Conservation (phyloP, 768 basidiomycete genomes). For the Rhizopogon sp. region DNA sequence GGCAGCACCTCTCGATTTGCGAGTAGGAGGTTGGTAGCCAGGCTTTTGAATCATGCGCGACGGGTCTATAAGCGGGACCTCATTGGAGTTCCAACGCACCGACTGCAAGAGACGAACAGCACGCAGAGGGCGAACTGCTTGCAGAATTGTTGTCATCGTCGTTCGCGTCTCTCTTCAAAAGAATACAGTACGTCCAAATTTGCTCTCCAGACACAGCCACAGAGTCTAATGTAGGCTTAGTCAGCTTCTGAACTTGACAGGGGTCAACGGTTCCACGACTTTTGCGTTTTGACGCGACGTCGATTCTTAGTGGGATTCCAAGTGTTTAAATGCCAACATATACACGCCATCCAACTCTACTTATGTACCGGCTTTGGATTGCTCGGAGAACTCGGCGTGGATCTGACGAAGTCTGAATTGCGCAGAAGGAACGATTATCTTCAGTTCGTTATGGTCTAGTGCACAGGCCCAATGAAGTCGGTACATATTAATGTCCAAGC, state of each 20-base stretch:
- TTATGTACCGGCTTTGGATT: no score
- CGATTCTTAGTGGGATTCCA: no score
- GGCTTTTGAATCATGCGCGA: slow-evolving; percentile 1
- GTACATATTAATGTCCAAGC: no score
- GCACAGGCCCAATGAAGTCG: no score
- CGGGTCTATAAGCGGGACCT: slow-evolving; percentile 4
- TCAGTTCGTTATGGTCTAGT: no score
- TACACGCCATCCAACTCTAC: no score
- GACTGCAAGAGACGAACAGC: slow-evolving; percentile 8
- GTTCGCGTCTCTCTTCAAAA: not conserved
- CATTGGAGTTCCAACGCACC: slow-evolving; percentile 20
- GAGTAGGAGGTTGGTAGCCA: not conserved
- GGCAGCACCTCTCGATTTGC: slow-evolving; percentile 17
- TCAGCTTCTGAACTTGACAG: slow-evolving; percentile 2
- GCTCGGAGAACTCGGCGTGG: no score
- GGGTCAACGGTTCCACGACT: not conserved
- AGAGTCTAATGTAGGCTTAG: not conserved
- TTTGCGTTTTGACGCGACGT: no score
- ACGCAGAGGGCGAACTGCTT: slow-evolving; percentile 13
- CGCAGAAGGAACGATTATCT: not conserved
- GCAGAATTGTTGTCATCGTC: slow-evolving; percentile 20
- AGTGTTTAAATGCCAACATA: no score
- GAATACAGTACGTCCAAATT: not conserved
- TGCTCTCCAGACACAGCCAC: slow-evolving; percentile 18
- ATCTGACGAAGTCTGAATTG: not conserved